Conservation (phyloP, 208 protist species). For the Leishmania mexicana region DNA sequence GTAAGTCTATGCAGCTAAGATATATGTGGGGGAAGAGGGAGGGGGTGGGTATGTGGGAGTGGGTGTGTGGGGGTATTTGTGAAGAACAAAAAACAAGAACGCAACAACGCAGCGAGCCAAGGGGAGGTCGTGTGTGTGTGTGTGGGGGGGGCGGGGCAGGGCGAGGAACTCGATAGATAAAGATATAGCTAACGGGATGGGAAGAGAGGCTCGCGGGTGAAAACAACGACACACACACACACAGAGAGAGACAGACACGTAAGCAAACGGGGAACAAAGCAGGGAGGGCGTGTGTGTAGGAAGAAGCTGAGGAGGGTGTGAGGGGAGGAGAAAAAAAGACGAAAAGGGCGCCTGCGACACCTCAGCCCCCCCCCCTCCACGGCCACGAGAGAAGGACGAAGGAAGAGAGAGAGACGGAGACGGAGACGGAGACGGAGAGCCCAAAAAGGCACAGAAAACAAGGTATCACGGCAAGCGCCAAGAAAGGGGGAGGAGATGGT, state of each 20-base stretch:
- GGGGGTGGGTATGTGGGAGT: too few species aligned
- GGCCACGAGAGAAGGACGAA: not conserved
- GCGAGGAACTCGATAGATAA: too few species aligned
- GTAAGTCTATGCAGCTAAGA: too few species aligned
- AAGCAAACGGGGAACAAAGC: not conserved
- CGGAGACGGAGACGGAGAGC: not conserved
- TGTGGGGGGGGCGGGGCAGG: too few species aligned
- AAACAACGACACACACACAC: not conserved
- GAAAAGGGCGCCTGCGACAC: not conserved
- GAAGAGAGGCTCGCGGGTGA: not conserved
- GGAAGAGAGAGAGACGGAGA: slow-evolving; percentile 1
- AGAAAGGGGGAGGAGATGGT: not conserved
- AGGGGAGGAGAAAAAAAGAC: not conserved
- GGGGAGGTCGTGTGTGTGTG: too few species aligned
- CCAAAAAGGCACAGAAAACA: not conserved
- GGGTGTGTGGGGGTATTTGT: too few species aligned
- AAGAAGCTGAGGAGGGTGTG: not conserved
- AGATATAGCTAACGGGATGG: too few species aligned
- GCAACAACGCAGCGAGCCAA: too few species aligned
- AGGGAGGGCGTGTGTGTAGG: not conserved
- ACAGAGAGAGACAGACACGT: not conserved
- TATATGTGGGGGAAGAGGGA: too few species aligned
- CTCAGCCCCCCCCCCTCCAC: not conserved
- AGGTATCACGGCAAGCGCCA: not conserved
- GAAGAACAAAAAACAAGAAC: too few species aligned